Evolutionary conservation across 2,329 filamentous ascomycete species (phyloP).

Genomic region (Zymoseptoria crescenta): DNA sequence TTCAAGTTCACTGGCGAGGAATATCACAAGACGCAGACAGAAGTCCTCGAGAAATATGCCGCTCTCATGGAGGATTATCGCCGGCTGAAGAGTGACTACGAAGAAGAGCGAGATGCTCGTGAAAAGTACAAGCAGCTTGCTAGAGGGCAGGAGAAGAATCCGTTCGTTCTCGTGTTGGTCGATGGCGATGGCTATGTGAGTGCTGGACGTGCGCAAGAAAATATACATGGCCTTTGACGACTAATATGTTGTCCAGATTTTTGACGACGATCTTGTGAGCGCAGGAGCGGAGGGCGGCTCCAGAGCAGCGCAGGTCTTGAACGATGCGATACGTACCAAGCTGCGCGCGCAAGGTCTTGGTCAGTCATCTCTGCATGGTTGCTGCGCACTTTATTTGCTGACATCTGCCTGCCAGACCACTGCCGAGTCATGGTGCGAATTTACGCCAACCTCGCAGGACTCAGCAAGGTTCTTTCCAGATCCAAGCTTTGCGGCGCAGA

Average conservation of each 20-base stretch:
- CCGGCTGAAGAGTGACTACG: slow-evolving; percentile 49
- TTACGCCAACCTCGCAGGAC: slow-evolving; percentile 40
- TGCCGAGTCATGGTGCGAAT: slow-evolving; percentile 45
- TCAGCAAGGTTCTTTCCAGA: slow-evolving; percentile 41
- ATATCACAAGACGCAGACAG: slow-evolving; percentile 18
- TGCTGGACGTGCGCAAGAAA: background rate
- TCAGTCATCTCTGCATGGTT: background rate
- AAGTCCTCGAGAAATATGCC: slow-evolving; percentile 35
- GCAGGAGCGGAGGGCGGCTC: slow-evolving; percentile 43
- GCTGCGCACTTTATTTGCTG: background rate
- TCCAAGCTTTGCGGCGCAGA: slow-evolving; percentile 46
- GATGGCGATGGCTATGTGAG: slow-evolving; percentile 53
- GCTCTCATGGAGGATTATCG: slow-evolving; percentile 41
- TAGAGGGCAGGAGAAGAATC: slow-evolving; percentile 41
- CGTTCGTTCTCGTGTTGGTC: slow-evolving; percentile 54
- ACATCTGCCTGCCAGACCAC: slow-evolving; percentile 27
- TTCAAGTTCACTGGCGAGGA: slow-evolving; percentile 15
- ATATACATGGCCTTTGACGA: background rate
- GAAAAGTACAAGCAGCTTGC: slow-evolving; percentile 50
- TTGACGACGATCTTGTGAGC: slow-evolving; percentile 27
- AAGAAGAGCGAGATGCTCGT: slow-evolving; percentile 47
- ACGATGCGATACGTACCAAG: slow-evolving; percentile 43
- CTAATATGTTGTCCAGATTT: slow-evolving; percentile 3
- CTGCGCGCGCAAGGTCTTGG: slow-evolving; percentile 37
- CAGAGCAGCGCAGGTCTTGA: slow-evolving; percentile 47